Evolutionary conservation across 2,329 filamentous ascomycete species (phyloP).

Genomic region (Phaeosphaeriaceae sp.): DNA sequence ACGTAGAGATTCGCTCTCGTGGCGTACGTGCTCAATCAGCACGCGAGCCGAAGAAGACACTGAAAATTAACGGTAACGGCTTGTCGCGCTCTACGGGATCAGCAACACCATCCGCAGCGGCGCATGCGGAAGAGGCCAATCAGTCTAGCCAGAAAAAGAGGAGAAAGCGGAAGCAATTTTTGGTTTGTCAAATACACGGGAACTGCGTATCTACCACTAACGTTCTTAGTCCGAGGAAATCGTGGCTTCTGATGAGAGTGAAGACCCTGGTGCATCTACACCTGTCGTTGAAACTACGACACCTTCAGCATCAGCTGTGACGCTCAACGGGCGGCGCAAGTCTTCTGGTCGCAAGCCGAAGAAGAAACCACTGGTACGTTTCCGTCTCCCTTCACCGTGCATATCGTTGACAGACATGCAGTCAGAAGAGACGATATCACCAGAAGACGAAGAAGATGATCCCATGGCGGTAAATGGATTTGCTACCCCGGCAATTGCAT

Average conservation of each 20-base stretch:
- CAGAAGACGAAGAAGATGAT: constrained; percentile 39
- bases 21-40: constrained; percentile 26
- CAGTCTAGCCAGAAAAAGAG: constrained; percentile 37
- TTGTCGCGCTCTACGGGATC: constrained; percentile 19
- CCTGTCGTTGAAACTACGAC: constrained; percentile 13
- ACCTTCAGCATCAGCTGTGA: constrained; percentile 14
- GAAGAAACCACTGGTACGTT: constrained; percentile 41
- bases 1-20: constrained; percentile 24
- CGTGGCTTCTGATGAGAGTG: constrained; percentile 38
- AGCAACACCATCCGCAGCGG: constrained; percentile 19
- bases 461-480: constrained; percentile 26
- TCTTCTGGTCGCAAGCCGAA: constrained; percentile 32
- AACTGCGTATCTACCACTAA: constrained; percentile 12
- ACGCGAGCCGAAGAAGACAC: constrained; percentile 34
- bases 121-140: constrained; percentile 28
- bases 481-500: constrained; percentile 17
- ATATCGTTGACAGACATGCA: constrained; percentile 13
- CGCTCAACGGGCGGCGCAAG: constrained; percentile 32
- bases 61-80: constrained; percentile 34
- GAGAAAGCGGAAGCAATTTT: constrained; percentile 36
- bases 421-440: constrained; percentile 39
- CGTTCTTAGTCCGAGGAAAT: constrained; percentile 36
- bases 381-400: not conserved
- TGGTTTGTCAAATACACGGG: constrained; percentile 23
- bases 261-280: constrained; percentile 19